Percentiles rank a stretch among this genome's conserved stretches.
These are phyloP conservation scores for Saturnispora gosingensis DNA, from an alignment of 805 yeast genomes.

Conservation along the genomic window DNA sequence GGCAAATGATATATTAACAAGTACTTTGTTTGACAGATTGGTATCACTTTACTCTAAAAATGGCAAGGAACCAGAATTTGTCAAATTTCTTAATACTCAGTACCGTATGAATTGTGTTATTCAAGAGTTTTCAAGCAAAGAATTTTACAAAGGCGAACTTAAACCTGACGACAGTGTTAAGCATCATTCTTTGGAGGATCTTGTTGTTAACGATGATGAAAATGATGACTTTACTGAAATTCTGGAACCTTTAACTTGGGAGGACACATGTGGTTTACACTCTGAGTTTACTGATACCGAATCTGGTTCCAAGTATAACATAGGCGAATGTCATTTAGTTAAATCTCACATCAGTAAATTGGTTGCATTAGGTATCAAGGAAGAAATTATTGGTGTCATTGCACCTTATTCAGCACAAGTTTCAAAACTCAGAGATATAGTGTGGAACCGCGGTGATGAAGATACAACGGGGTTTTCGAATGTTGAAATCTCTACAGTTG, in stretches of 20 bases:
- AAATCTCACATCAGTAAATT: conserved; percentile 46
- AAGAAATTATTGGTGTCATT: conserved; percentile 66
- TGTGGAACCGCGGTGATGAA: conserved; percentile 22
- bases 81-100: conserved; percentile 61
- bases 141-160: conserved; percentile 54
- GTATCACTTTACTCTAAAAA: conserved; percentile 38
- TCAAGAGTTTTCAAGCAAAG: conserved; percentile 67
- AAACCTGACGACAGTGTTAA: conserved; percentile 54
- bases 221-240: background rate
- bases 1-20: conserved; percentile 40
- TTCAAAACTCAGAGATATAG: conserved; percentile 38
- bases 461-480: conserved; percentile 21
- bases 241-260: conserved; percentile 57
- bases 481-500: conserved; percentile 82
- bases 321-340: conserved; percentile 62
- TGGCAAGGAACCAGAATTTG: conserved; percentile 27
- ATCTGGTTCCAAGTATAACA: conserved; percentile 57
- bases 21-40: conserved; percentile 76
- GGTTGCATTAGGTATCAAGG: conserved; percentile 41
- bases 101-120: conserved; percentile 79
- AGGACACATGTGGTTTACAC: conserved; percentile 84
- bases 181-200: conserved; percentile 42
- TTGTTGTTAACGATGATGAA: conserved; percentile 21
- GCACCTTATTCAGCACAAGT: conserved; percentile 92
- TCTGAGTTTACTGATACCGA: conserved; percentile 40